phyloP scores from a whole-genome alignment of 371 early-diverging fungal genomes.

The Globomyces sp. region DNA sequence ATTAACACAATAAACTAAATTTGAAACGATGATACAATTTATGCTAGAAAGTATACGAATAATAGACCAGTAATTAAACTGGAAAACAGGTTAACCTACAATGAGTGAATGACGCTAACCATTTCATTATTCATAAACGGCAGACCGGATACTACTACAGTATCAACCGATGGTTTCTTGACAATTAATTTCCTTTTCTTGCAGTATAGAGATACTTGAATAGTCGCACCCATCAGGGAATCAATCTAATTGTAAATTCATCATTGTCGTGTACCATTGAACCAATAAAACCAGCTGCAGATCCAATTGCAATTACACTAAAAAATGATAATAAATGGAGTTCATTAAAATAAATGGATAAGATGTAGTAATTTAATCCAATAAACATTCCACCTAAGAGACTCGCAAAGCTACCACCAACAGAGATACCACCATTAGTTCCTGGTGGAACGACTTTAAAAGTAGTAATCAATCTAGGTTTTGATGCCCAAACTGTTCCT shows the following conservation, averaged over 20 bases:
- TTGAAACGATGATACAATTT: not conserved
- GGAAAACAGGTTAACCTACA: slow-evolving; percentile 9
- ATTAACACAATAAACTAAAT: no score
- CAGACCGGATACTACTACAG: not conserved
- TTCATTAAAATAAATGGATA: not conserved
- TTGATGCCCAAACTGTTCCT: slow-evolving; percentile 2
- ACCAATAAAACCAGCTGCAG: slow-evolving; percentile 3
- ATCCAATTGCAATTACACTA: not conserved
- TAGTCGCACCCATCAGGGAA: slow-evolving; percentile 10
- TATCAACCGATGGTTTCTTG: not conserved
- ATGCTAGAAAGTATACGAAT: not conserved
- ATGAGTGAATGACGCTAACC: not conserved
- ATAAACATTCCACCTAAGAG: slow-evolving; percentile 9
- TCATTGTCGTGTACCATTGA: not conserved
- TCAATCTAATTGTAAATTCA: slow-evolving; percentile 8
- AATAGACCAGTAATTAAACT: not conserved
- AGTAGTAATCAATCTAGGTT: slow-evolving; percentile 9
- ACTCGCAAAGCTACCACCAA: slow-evolving; percentile 4
- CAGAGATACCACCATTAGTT: slow-evolving; percentile 1
- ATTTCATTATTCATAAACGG: slow-evolving; percentile 8
- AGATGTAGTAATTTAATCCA: slow-evolving; percentile 1
- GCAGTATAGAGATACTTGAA: not conserved
- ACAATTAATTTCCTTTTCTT: not conserved
- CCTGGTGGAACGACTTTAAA: slow-evolving; percentile 8
- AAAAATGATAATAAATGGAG: not conserved